Percentiles rank a stretch among this genome's conserved stretches.
Conservation (phyloP, 768 basidiomycete genomes). For the Pseudohyphozyma bogoriensis region DNA sequence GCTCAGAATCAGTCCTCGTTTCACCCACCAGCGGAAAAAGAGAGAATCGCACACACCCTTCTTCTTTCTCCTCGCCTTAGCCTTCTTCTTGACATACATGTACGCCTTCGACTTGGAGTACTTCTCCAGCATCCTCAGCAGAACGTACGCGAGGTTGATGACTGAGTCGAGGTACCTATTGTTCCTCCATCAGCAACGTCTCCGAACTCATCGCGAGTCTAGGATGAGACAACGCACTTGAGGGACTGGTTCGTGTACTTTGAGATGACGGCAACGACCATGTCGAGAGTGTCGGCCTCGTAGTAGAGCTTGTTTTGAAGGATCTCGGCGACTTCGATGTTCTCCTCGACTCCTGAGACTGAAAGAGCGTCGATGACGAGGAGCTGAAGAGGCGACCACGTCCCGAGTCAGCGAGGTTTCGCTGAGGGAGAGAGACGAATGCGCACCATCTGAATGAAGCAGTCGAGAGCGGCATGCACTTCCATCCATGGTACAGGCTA, state of each 20-base stretch:
- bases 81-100: slow-evolving; percentile 66
- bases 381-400: too few relatives aligned
- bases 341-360: slow-evolving; percentile 44
- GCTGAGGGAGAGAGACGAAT: neutral
- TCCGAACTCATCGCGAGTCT: too few relatives aligned
- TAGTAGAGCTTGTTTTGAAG: slow-evolving; percentile 87
- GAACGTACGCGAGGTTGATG: slow-evolving; percentile 67
- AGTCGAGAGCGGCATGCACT: slow-evolving; percentile 85
- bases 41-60: slow-evolving; percentile 35
- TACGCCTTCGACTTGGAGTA: slow-evolving; percentile 64
- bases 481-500: slow-evolving; percentile 92
- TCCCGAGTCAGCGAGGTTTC: neutral
- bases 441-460: slow-evolving; percentile 68
- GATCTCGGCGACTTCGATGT: slow-evolving; percentile 65
- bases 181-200: neutral
- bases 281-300: slow-evolving; percentile 86
- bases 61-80: slow-evolving; percentile 45
- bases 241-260: slow-evolving; percentile 63
- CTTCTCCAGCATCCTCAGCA: slow-evolving; percentile 81
- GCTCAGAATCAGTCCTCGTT: too few relatives aligned
- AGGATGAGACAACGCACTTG: slow-evolving; percentile 36
- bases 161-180: slow-evolving; percentile 72
- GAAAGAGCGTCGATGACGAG: slow-evolving; percentile 80
- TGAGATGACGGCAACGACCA: slow-evolving; percentile 64
- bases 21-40: too few relatives aligned